These are phyloP conservation scores for Trichoderma polysporum DNA, from an alignment of 2,329 filamentous ascomycete genomes.

Conservation along the genomic window DNA sequence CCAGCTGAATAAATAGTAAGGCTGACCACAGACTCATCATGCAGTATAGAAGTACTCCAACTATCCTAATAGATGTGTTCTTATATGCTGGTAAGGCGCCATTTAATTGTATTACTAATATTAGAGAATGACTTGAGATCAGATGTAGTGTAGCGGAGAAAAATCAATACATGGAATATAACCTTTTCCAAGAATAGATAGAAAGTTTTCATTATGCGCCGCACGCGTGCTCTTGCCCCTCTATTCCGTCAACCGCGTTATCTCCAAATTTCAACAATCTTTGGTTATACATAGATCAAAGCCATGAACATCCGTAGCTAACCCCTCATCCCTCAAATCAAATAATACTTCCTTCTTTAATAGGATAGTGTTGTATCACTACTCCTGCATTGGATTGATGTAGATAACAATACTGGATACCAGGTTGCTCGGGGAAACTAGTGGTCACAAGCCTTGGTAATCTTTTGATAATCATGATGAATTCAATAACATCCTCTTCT, in stretches of 20 bases:
- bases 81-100: background rate
- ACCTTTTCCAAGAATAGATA: background rate
- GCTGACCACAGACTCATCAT: background rate
- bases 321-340: background rate
- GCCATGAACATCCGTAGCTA: background rate
- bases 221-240: background rate
- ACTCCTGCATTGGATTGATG: background rate
- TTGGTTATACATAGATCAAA: background rate
- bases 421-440: background rate
- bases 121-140: background rate
- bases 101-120: background rate
- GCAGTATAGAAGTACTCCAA: background rate
- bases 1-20: background rate
- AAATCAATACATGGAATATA: background rate
- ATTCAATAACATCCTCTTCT: background rate
- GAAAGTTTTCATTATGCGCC: background rate
- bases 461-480: background rate
- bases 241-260: slow-evolving; percentile 8
- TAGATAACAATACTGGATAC: background rate
- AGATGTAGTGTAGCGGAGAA: background rate
- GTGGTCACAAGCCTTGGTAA: background rate
- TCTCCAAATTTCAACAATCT: background rate
- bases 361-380: background rate
- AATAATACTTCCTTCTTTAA: background rate
- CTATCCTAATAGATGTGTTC: background rate